Base-by-base conservation (phyloP, 306 rosid species). In the Vigna angularis region DNA sequence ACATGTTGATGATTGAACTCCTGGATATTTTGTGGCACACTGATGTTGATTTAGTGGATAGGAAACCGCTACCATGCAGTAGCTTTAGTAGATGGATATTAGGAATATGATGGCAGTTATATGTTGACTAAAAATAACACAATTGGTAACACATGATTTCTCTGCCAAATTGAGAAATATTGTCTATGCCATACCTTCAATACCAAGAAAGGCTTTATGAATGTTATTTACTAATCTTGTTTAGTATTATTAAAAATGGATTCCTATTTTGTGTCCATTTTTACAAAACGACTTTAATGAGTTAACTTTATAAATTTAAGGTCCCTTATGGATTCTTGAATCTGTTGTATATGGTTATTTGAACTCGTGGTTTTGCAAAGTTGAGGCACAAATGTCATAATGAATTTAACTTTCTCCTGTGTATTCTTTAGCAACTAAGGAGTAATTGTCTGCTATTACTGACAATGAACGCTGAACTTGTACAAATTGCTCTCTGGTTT, bases 341-440 rank as follows among this genome's bases (percentile, higher is more conserved):
- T 12, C 16, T 11, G 50, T 45, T 45, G 50, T 4, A 67, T 24
- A 53, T 70, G 70, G 20, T 12, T 26, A n/a, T 47, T 61, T 36
- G 64, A 70, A 62, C 72, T 49, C 48, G 73, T 62, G 34, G 38
- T 49, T 70, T 30, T 59, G 48, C 66, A 63, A 11, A n/a, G 36
- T 57, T 58, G 63, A 26, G 53, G 50, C 24, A 47, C 40, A 26
- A 50, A 62, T 66, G 10, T 1, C 18, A 2, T 57, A 12, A 22
- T 77, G 42, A 28, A 45, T 64, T 18, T 13, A 17, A 22, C 50
- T 44, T 28, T 57, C 50, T 47, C 17, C 7, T 42, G 45, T 56
- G 22, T 42, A 18, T 49, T 61, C 58, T 59, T 59, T 22, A 1
- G 11, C 36, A 50, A 51, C 61, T 22, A 34, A 36, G 55, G 34